Percentiles rank a stretch among this genome's conserved stretches.
These are phyloP conservation scores for Podosphaera leucotricha DNA, from an alignment of 2,329 filamentous ascomycete species.

Conservation along the genomic window DNA sequence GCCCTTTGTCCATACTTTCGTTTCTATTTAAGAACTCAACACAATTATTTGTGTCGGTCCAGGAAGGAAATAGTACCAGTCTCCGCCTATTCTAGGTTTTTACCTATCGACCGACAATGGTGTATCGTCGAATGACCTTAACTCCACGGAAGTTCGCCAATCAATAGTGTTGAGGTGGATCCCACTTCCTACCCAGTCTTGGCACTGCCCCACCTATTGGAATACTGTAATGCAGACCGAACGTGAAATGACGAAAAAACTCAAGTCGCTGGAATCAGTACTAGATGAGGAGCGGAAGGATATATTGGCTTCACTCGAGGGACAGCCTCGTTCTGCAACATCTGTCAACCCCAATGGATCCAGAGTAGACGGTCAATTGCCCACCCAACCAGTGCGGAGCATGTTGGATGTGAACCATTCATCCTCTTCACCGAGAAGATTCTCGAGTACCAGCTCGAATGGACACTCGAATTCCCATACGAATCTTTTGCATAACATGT, in stretches of 20 bases:
- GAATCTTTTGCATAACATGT: not conserved
- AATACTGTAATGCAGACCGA: constrained; percentile 1
- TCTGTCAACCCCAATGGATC: constrained; percentile 15
- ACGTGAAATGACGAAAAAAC: constrained; percentile 13
- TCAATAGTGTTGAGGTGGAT: constrained; percentile 9
- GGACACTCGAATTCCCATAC: not conserved
- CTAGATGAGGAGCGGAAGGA: constrained; percentile 57
- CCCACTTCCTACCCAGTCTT: not conserved
- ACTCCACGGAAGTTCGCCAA: constrained; percentile 15
- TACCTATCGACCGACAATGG: constrained; percentile 15
- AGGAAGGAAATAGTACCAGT: too few species aligned
- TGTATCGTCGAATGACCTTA: constrained; percentile 12
- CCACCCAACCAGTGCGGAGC: constrained; percentile 44
- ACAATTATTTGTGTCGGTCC: too few species aligned
- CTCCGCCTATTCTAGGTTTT: too few species aligned
- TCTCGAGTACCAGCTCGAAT: not conserved
- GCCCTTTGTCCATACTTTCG: too few species aligned
- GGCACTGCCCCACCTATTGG: not conserved
- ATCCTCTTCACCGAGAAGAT: constrained; percentile 1
- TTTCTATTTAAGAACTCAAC: too few species aligned
- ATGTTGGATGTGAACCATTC: constrained; percentile 19
- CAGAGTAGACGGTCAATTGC: constrained; percentile 24
- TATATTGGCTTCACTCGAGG: constrained; percentile 43
- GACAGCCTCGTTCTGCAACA: constrained; percentile 3
- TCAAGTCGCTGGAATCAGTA: constrained; percentile 54